These are phyloP conservation scores for Saccharomycopsis lassenensis DNA, from an alignment of 805 yeast species.

Conservation along the genomic window DNA sequence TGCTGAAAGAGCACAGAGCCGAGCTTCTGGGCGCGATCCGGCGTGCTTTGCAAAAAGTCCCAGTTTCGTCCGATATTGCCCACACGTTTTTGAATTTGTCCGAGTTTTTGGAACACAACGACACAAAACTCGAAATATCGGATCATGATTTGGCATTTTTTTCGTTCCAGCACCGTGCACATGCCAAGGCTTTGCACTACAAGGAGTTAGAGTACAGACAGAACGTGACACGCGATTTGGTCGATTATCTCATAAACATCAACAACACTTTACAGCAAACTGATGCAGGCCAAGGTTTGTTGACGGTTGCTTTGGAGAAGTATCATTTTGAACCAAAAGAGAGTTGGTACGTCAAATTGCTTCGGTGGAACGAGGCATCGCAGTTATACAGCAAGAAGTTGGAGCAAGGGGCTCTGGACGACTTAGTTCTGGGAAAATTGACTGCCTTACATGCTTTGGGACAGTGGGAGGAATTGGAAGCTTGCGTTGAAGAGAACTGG, in stretches of 20 bases:
- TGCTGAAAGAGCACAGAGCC: conserved; percentile 81
- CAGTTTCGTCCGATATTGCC: conserved; percentile 72
- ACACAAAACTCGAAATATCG: conserved; percentile 83
- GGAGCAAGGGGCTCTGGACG: conserved; percentile 39
- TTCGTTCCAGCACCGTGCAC: conserved; percentile 93
- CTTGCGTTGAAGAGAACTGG: conserved; percentile 85
- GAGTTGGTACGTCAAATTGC: conserved; percentile 95
- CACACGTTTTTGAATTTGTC: conserved; percentile 83
- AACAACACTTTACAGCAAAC: conserved; percentile 93
- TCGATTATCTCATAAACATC: conserved; percentile 83
- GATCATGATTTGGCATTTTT: conserved; percentile 84
- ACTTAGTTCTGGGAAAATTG: conserved; percentile 95
- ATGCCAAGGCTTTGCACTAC: conserved; percentile 93
- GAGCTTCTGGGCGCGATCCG: conserved; percentile 80
- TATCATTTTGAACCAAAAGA: conserved; percentile 88
- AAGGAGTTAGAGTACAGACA: conserved; percentile 61
- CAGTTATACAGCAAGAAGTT: conserved; percentile 66
- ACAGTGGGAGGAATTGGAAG: conserved; percentile 90
- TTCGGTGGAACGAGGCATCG: conserved; percentile 97
- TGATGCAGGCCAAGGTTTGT: conserved; percentile 95
- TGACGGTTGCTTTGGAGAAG: conserved; percentile 87
- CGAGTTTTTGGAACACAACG: conserved; percentile 97
- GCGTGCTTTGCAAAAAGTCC: conserved; percentile 82
- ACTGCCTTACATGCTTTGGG: conserved; percentile 97
- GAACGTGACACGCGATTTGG: conserved; percentile 57